A percentile compares a stretch with the other conserved stretches of the same genome.
Evolutionary conservation across 2,329 filamentous ascomycete species (phyloP).

Genomic region (Curvularia sp.): DNA sequence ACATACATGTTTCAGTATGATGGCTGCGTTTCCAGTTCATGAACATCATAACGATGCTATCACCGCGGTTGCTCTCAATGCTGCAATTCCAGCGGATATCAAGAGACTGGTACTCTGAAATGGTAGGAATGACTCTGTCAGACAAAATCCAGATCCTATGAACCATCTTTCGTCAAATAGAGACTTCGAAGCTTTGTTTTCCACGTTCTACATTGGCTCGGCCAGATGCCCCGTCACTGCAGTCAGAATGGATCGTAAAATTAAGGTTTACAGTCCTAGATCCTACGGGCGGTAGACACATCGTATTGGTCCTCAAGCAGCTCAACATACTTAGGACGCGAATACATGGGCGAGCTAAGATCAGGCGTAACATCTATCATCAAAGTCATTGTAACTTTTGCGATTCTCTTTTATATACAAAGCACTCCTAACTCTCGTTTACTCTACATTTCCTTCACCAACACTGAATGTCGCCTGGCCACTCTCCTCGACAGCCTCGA

Average conservation of each 20-base stretch:
- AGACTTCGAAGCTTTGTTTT: no score
- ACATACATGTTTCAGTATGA: neutral
- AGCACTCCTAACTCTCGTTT: neutral
- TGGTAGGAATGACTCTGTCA: no score
- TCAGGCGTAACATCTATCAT: neutral
- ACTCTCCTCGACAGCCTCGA: slow-evolving; percentile 2
- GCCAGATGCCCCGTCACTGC: neutral
- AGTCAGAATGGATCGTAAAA: neutral
- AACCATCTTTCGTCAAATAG: no score
- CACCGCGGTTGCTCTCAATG: no score
- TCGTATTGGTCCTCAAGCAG: neutral
- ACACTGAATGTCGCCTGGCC: neutral
- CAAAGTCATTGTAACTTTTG: neutral
- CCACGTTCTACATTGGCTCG: no score
- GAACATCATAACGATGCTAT: no score
- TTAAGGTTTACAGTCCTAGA: neutral
- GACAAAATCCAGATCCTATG: no score
- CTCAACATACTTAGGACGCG: neutral
- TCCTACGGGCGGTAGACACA: neutral
- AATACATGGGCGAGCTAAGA: neutral
- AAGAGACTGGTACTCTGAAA: no score
- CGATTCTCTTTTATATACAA: neutral
- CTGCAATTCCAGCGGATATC: no score
- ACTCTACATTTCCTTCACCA: neutral
- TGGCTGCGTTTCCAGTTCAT: no score